phyloP scores from a whole-genome alignment of 2,329 filamentous ascomycete genomes.

The Fusarium sublunatum region DNA sequence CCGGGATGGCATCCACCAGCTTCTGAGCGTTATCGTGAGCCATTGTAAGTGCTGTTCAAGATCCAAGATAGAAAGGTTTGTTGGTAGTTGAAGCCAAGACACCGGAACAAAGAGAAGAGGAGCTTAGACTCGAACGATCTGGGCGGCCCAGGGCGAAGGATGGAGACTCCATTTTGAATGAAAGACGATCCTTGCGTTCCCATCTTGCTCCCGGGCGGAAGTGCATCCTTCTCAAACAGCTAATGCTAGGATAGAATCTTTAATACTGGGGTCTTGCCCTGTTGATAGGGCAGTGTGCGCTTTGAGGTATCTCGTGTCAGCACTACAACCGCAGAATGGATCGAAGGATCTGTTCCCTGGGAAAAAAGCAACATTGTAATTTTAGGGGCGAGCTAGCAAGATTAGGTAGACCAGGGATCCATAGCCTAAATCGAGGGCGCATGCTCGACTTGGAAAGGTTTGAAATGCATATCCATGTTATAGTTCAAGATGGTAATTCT shows the following conservation, averaged over 20 bases:
- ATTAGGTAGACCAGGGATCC: slow-evolving; percentile 11
- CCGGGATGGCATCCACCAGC: slow-evolving; percentile 34
- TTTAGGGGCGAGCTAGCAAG: slow-evolving; percentile 17
- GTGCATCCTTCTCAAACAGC: slow-evolving; percentile 14
- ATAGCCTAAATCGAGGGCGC: slow-evolving; percentile 36
- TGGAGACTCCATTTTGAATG: slow-evolving; percentile 17
- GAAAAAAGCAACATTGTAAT: slow-evolving; percentile 16
- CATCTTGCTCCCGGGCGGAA: slow-evolving; percentile 12
- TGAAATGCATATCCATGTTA: not conserved
- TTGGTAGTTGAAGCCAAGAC: not conserved
- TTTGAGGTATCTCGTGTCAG: not conserved
- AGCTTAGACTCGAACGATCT: slow-evolving; percentile 1
- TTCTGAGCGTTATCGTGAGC: slow-evolving; percentile 37
- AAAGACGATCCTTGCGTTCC: slow-evolving; percentile 13
- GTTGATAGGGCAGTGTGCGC: slow-evolving; percentile 16
- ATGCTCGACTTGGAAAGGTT: not conserved
- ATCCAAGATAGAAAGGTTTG: not conserved
- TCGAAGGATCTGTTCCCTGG: slow-evolving; percentile 30
- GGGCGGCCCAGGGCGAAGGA: slow-evolving; percentile 3
- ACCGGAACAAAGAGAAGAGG: not conserved
- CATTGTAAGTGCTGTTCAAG: slow-evolving; percentile 14
- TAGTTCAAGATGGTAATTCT: not conserved
- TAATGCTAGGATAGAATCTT: not conserved
- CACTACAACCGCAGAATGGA: slow-evolving; percentile 8
- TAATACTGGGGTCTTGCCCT: slow-evolving; percentile 14